phyloP scores from a whole-genome alignment of 768 basidiomycete species.

The Termitomyces sp. region DNA sequence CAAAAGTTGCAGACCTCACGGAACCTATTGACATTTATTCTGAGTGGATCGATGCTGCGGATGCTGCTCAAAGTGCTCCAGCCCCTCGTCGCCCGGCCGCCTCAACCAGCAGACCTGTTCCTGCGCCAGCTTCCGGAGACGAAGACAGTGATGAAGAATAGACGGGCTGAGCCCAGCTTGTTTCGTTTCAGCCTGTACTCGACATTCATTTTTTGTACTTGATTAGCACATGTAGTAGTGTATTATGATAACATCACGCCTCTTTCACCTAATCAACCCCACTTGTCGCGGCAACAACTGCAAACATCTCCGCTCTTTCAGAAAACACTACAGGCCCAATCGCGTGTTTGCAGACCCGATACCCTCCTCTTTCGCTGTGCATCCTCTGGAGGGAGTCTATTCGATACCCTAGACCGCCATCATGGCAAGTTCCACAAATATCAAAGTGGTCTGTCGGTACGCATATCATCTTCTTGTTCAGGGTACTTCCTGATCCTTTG shows the following conservation, averaged over 20 bases:
- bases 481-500: conserved; percentile 10
- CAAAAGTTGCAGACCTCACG: conserved; percentile 57
- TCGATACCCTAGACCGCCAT: conserved; percentile 20
- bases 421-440: conserved; percentile 80
- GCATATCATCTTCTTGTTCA: conserved; percentile 24
- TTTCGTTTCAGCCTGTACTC: conserved; percentile 9
- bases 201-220: conserved; percentile 13
- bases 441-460: conserved; percentile 99
- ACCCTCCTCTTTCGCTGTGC: conserved; percentile 6
- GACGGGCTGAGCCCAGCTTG: conserved; percentile 5
- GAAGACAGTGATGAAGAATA: conserved; percentile 53
- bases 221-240: conserved; percentile 9
- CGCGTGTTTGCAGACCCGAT: conserved; percentile 13
- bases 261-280: background rate
- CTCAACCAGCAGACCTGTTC: conserved; percentile 52
- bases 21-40: conserved; percentile 89
- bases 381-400: conserved; percentile 14
- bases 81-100: conserved; percentile 48
- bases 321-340: background rate
- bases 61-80: conserved; percentile 66
- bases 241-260: conserved; percentile 10
- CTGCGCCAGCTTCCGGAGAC: conserved; percentile 36
- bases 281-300: conserved; percentile 21
- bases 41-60: conserved; percentile 88
- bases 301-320: conserved; percentile 17